phyloP scores from a whole-genome alignment of 306 rosid genomes.

The Lathyrus aphaca region DNA sequence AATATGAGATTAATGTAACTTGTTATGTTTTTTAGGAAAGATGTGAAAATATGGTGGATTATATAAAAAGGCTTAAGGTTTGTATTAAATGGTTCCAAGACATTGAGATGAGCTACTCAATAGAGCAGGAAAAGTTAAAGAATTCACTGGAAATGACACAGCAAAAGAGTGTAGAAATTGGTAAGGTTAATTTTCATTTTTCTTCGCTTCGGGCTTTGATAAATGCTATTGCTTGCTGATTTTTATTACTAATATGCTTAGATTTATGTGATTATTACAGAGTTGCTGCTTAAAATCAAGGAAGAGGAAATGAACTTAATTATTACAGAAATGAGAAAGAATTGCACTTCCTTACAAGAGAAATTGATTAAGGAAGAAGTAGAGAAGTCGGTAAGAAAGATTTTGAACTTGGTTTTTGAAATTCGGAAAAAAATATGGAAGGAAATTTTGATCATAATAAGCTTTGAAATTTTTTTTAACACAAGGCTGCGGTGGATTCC shows the following conservation, averaged over 20 bases:
- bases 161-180: conserved; percentile 72
- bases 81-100: conserved; percentile 98
- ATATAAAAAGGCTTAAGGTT: conserved; percentile 85
- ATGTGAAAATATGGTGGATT: conserved; percentile 87
- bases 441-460: conserved; percentile 30
- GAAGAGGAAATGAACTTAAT: conserved; percentile 87
- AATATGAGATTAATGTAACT: conserved; percentile 26
- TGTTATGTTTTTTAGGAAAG: conserved; percentile 65
- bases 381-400: conserved; percentile 74
- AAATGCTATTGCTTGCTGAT: conserved; percentile 12
- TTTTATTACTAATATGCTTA: conserved; percentile 25
- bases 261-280: conserved; percentile 45
- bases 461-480: conserved; percentile 21
- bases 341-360: conserved; percentile 71
- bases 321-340: conserved; percentile 74
- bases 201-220: neutral
- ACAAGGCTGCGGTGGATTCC: conserved; percentile 80
- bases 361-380: conserved; percentile 80
- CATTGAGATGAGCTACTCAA: conserved; percentile 72
- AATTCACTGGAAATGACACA: conserved; percentile 67
- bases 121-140: conserved; percentile 79
- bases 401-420: neutral
- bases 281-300: conserved; percentile 70
- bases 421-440: conserved; percentile 6
- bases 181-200: conserved; percentile 46